These are phyloP conservation scores for Solanum gracilifrons DNA, from an alignment of 257 asterid genomes.

Conservation along the genomic window DNA sequence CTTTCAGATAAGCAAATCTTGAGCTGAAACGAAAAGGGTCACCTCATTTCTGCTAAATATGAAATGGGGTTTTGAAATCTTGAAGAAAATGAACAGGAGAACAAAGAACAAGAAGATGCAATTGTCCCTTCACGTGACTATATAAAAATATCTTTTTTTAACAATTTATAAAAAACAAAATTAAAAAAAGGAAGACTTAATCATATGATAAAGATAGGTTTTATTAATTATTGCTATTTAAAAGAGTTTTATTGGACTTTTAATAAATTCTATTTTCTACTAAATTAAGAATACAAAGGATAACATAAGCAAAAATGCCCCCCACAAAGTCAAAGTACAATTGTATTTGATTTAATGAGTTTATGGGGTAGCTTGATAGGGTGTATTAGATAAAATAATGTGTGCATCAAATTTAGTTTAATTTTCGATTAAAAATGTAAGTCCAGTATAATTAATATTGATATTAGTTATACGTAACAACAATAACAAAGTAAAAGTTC, in stretches of 20 bases:
- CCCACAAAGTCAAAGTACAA: neutral
- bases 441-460: neutral
- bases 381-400: neutral
- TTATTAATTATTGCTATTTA: neutral
- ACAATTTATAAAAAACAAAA: neutral
- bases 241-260: neutral
- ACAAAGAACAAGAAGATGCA: neutral
- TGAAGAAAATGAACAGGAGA: neutral
- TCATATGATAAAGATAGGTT: neutral
- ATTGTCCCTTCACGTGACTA: neutral
- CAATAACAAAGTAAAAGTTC: neutral
- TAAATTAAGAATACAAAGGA: neutral
- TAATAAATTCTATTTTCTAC: neutral
- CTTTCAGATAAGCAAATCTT: neutral
- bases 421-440: too few relatives aligned
- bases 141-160: neutral
- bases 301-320: neutral
- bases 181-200: neutral
- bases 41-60: neutral
- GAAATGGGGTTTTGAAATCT: neutral
- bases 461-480: too few relatives aligned
- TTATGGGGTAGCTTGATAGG: neutral
- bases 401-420: neutral
- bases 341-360: neutral
- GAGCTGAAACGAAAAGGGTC: neutral